Conservation (phyloP, 2,329 filamentous ascomycete species). For the Colletotrichum liriopes region DNA sequence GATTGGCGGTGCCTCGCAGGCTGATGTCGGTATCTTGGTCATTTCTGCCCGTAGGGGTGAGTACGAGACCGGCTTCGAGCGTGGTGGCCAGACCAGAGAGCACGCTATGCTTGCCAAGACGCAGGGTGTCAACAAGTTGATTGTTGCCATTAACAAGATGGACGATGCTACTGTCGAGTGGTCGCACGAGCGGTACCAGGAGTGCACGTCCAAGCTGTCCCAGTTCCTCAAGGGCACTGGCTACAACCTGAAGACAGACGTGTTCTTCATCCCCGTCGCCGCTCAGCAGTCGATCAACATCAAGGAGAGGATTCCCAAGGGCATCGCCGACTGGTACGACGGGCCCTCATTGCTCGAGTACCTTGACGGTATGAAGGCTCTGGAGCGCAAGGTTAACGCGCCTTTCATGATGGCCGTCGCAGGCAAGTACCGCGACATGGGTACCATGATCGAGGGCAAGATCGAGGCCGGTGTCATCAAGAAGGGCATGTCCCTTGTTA, state of each 20-base stretch:
- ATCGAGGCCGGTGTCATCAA: slow-evolving; percentile 95
- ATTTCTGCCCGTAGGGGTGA: slow-evolving; percentile 98
- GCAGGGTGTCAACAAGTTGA: slow-evolving; percentile 96
- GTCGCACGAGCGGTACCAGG: slow-evolving; percentile 92
- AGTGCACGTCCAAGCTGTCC: slow-evolving; percentile 90
- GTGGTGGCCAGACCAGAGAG: slow-evolving; percentile 96
- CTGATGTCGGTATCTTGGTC: slow-evolving; percentile 94
- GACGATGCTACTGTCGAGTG: slow-evolving; percentile 97
- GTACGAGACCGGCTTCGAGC: slow-evolving; percentile 98
- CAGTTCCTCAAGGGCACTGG: slow-evolving; percentile 93
- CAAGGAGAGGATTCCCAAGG: slow-evolving; percentile 87
- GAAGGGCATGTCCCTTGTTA: slow-evolving; percentile 87
- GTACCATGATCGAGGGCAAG: slow-evolving; percentile 97
- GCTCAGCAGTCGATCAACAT: slow-evolving; percentile 90
- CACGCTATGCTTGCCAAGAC: slow-evolving; percentile 98
- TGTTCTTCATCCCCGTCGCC: slow-evolving; percentile 96
- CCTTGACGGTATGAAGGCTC: slow-evolving; percentile 91
- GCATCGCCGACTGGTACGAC: slow-evolving; percentile 85
- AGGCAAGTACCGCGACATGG: slow-evolving; percentile 97
- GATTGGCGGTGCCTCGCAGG: slow-evolving; percentile 95
- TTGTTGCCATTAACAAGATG: slow-evolving; percentile 99
- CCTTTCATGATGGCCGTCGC: slow-evolving; percentile 99
- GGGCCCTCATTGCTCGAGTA: slow-evolving; percentile 95
- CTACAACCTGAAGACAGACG: slow-evolving; percentile 94
- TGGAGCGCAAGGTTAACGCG: slow-evolving; percentile 96